phyloP scores from a whole-genome alignment of 441 rosid genomes.

The Croton setiger region DNA sequence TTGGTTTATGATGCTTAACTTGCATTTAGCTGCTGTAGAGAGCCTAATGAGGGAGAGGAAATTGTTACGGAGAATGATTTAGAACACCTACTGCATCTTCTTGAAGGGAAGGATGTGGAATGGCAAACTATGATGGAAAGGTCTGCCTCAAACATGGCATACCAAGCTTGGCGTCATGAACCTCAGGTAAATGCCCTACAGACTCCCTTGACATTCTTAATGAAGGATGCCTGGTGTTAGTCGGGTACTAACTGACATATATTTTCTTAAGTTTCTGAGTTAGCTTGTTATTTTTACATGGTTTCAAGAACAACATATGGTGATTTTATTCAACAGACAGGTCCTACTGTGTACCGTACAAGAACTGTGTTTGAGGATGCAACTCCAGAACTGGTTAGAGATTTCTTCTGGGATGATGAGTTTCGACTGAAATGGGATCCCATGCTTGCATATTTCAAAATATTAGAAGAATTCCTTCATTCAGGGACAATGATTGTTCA shows the following conservation, averaged over 20 bases:
- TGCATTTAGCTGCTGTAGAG: constrained; percentile 28
- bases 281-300: constrained; percentile 13
- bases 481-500: constrained; percentile 69
- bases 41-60: constrained; percentile 34
- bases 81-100: constrained; percentile 65
- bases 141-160: constrained; percentile 69
- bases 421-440: constrained; percentile 95
- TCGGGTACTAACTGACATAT: not conserved
- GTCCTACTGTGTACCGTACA: constrained; percentile 62
- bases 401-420: constrained; percentile 98
- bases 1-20: constrained; percentile 10
- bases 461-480: constrained; percentile 62
- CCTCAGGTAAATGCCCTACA: constrained; percentile 50
- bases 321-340: constrained; percentile 46
- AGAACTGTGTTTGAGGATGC: constrained; percentile 92
- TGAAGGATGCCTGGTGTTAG: not conserved
- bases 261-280: constrained; percentile 7
- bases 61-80: constrained; percentile 72
- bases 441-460: constrained; percentile 72
- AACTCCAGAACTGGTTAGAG: constrained; percentile 73
- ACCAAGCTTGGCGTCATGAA: constrained; percentile 89
- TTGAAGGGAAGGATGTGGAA: constrained; percentile 68
- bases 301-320: not conserved
- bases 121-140: constrained; percentile 91
- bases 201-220: not conserved